Percentiles rank a stretch among this genome's conserved stretches.
Evolutionary conservation across 2,329 filamentous ascomycete species (phyloP).

Genomic region (Polytolypa hystricis): DNA sequence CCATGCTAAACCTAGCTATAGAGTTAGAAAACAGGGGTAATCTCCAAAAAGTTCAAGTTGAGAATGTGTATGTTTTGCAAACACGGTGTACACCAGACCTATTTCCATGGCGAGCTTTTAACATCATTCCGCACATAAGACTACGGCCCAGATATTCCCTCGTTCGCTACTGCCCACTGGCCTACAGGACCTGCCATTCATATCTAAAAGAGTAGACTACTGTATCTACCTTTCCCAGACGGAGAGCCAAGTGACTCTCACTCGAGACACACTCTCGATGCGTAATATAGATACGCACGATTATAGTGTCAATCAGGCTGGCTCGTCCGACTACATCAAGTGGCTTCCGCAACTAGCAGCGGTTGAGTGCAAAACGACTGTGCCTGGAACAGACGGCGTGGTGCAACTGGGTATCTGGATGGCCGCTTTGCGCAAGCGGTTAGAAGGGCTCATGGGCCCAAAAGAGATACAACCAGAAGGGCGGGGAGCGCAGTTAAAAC

Average conservation of each 20-base stretch:
- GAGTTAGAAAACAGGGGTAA: constrained; percentile 1
- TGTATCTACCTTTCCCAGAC: constrained; percentile 4
- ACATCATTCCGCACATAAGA: background rate
- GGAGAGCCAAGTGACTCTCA: background rate
- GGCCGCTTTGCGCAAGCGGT: background rate
- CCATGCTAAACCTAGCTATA: background rate
- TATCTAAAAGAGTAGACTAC: constrained; percentile 2
- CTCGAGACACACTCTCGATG: background rate
- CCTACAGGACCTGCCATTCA: background rate
- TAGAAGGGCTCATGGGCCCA: constrained; percentile 3
- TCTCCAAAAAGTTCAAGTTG: background rate
- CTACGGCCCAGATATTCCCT: background rate
- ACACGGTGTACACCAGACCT: too few relatives aligned
- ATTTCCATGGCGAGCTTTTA: background rate
- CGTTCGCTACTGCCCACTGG: constrained; percentile 1
- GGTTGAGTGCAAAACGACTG: background rate
- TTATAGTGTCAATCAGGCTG: background rate
- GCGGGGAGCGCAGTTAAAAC: background rate
- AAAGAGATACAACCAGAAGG: background rate
- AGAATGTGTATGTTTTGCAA: constrained; percentile 4
- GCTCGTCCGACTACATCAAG: constrained; percentile 3
- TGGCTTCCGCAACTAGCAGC: constrained; percentile 1
- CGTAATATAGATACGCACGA: background rate
- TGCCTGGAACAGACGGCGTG: background rate
- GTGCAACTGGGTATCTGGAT: constrained; percentile 2